Evolutionary conservation across 2,329 filamentous ascomycete genomes (phyloP), one percentile per base, ranked within the genome.

Genomic region (Fusarium metavorans): DNA sequence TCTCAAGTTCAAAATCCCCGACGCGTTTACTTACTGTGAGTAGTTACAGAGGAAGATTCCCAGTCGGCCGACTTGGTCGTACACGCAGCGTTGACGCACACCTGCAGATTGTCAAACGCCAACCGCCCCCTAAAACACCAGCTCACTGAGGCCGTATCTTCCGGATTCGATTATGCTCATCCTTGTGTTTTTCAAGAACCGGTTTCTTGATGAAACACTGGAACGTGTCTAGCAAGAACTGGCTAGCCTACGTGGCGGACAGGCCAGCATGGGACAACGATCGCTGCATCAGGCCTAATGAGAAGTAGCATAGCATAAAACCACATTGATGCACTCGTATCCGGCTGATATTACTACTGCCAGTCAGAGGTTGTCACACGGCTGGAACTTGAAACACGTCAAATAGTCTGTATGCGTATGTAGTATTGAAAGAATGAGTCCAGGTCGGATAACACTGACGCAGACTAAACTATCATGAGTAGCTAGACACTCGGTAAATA

Each of bases 181-280:
- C 25, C 25, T 27, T 4, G 25, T 27, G 6, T 5, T 27, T 27
- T 27, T 27, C 0, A 35, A 76, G 69, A 2, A 70, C 66, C 14
- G 67, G 74, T 1, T 75, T 75, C 1, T 65, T 59, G 6, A 74
- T 72, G 45, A 68, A 69, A 2, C 74, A 74, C 75, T 70, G 75
- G 4, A 72, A 77, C 0, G 66, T 77, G 25, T 77, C 72, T 2
- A 48, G 60, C 11, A 77, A 37, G 25, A 74, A 72, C 34, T 68
- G 70, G 2, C 72, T 62, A 16, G 62, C 75, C 56, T 77, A 75
- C 7, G 64, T 66, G 10, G 75, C 75, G 2, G 76, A n/a, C 64
- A 1, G 71, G 66, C 8, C 70, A 71, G 10, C 74, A 74, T 0
- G 70, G 74, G 7, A 77, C 50, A 2, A 72, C 58, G 0, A 67